Evolutionary conservation across 768 basidiomycete species (phyloP).

Genomic region (Leccinellum luteum): DNA sequence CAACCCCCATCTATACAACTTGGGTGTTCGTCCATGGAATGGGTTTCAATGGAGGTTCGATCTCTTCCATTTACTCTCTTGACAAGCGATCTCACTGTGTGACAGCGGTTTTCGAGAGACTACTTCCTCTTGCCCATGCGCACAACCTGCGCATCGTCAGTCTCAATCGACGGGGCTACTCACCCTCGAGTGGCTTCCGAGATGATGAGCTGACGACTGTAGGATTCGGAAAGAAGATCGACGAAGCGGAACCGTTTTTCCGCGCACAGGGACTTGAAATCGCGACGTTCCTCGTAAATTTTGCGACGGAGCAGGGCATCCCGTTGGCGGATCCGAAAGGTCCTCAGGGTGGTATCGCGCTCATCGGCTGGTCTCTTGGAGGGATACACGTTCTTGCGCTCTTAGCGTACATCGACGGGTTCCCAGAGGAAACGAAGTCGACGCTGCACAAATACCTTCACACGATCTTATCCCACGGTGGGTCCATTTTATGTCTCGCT

Average conservation of each 20-base stretch:
- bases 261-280: constrained; percentile 19
- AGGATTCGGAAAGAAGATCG: constrained; percentile 14
- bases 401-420: constrained; percentile 16
- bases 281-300: constrained; percentile 15
- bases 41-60: constrained; percentile 22
- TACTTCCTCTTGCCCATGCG: constrained; percentile 20
- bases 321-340: constrained; percentile 5
- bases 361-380: constrained; percentile 23
- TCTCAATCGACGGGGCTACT: constrained; percentile 27
- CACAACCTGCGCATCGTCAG: constrained; percentile 24
- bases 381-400: constrained; percentile 8
- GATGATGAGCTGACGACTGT: constrained; percentile 9
- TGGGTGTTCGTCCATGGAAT: constrained; percentile 22
- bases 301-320: constrained; percentile 16
- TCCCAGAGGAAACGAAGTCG: constrained; percentile 1
- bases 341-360: constrained; percentile 9
- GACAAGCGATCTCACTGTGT: not conserved
- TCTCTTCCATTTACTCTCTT: not conserved
- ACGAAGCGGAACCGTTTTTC: constrained; percentile 14
- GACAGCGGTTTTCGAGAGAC: constrained; percentile 13
- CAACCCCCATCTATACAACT: constrained; percentile 18
- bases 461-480: constrained; percentile 18
- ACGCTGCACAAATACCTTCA: constrained; percentile 19
- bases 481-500: not conserved
- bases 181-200: constrained; percentile 24